Conservation (phyloP, 805 yeast species). For the Candida gorgasii region DNA sequence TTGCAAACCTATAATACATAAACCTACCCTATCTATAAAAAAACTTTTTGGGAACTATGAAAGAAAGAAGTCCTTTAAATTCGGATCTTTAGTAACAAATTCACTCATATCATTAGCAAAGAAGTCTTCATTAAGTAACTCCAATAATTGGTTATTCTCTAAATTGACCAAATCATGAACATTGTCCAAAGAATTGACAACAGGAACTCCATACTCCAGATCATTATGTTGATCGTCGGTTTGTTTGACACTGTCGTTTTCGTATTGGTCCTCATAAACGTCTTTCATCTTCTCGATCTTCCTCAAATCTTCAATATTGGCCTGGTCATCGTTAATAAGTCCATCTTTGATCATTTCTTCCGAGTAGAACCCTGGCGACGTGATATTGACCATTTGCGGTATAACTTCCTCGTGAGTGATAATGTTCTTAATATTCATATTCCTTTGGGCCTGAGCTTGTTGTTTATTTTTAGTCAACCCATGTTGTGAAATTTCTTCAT, state of each 20-base stretch:
- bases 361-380: conserved; percentile 6
- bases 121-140: conserved; percentile 5
- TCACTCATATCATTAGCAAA: conserved; percentile 6
- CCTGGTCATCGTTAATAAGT: neutral
- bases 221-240: no score
- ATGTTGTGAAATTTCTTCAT: no score
- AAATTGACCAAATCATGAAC: neutral
- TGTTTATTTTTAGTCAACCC: neutral
- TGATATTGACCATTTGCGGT: conserved; percentile 4
- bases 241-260: no score
- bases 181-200: neutral
- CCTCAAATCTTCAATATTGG: neutral
- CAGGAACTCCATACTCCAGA: no score
- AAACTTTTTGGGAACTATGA: no score
- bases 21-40: no score
- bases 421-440: neutral
- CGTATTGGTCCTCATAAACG: neutral
- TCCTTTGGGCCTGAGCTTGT: neutral
- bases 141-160: conserved; percentile 4
- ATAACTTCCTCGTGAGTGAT: conserved; percentile 4
- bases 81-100: conserved; percentile 6
- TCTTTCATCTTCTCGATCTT: neutral
- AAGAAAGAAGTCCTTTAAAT: conserved; percentile 3
- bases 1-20: neutral
- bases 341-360: neutral